Base-by-base conservation (phyloP, 2,329 filamentous ascomycete genomes). In the Arachnomyces sp. region DNA sequence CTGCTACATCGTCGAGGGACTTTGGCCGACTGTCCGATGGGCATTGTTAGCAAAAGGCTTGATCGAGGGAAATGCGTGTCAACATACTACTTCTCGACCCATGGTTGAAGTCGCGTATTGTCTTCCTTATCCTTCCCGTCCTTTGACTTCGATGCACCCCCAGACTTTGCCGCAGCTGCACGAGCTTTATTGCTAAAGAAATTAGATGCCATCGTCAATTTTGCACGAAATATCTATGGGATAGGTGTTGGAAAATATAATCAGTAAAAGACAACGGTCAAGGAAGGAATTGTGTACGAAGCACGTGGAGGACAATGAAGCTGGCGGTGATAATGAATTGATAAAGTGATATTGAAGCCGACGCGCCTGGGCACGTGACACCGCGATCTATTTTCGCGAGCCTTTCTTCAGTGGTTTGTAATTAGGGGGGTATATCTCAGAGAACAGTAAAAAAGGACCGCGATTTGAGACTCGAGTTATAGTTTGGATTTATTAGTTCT, bases 181-280 rank as follows among this genome's bases (percentile, higher is more conserved):
- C 90, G 81, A 39, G 90, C 90, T 67, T 94, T 95, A 55, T 95
- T 75, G 62, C 94, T 90, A 67, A 98, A 98, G 66, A 98, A 98
- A 60, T 78, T 89, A 36, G 87, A 80, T 84, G 95, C 61, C 64
- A 67, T 67, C 8, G 17, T 38, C 34, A 5, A 25, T 9, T 9
- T 25, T 25, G 5, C 5, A 9, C 5, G 21, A 25, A 25, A 5
- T 5, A 5, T 9, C 21, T 9, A 25, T 9, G 21, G 21, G 21
- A 9, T 25, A 25, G 5, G 9, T 25, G 5, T 5, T 5, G 5
- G 21, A 9, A 5, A 25, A n/a, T n/a, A n/a, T n/a, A n/a, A n/a
- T n/a, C n/a, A n/a, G n/a, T n/a, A n/a, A n/a, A n/a, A n/a, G n/a
- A n/a, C n/a, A n/a, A n/a, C n/a, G n/a, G n/a, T n/a, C n/a, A n/a